Evolutionary conservation across 192 early-diverging fungal species (phyloP).

Genomic region (Backusella mclennaniae): DNA sequence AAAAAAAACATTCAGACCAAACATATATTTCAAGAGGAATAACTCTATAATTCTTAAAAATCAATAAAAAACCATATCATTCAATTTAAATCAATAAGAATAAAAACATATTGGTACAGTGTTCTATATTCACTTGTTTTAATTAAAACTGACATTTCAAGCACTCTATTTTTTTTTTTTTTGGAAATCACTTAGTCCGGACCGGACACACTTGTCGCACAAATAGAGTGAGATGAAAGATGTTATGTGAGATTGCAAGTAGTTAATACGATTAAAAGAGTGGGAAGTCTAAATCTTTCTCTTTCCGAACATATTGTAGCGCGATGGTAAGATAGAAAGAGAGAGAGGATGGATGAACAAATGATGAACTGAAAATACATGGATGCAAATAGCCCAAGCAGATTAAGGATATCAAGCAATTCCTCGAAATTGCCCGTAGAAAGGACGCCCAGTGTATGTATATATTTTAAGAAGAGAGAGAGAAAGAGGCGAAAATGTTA

Average conservation of each 20-base stretch:
- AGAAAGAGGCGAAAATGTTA: neutral
- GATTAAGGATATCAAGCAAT: constrained; percentile 98
- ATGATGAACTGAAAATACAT: neutral
- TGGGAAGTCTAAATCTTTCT: constrained; percentile 4
- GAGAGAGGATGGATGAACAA: neutral
- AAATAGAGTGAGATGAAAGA: neutral
- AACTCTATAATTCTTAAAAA: no score
- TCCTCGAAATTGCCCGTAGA: constrained; percentile 93
- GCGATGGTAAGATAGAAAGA: constrained; percentile 9
- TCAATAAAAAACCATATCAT: neutral
- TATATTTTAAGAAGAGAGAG: neutral
- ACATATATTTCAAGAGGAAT: neutral
- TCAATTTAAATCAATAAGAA: neutral
- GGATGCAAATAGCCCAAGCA: constrained; percentile 81
- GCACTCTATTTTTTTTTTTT: no score
- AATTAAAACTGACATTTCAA: no score
- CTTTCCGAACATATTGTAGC: constrained; percentile 21
- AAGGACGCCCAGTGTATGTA: constrained; percentile 86
- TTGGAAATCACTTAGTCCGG: neutral
- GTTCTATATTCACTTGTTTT: no score
- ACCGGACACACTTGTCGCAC: neutral
- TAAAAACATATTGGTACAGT: neutral
- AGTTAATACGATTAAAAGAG: neutral
- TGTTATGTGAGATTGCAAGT: neutral
- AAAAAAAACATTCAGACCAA: neutral